Conservation (phyloP, 352 stramenopile genomes). For the Phytophthora quininea region DNA sequence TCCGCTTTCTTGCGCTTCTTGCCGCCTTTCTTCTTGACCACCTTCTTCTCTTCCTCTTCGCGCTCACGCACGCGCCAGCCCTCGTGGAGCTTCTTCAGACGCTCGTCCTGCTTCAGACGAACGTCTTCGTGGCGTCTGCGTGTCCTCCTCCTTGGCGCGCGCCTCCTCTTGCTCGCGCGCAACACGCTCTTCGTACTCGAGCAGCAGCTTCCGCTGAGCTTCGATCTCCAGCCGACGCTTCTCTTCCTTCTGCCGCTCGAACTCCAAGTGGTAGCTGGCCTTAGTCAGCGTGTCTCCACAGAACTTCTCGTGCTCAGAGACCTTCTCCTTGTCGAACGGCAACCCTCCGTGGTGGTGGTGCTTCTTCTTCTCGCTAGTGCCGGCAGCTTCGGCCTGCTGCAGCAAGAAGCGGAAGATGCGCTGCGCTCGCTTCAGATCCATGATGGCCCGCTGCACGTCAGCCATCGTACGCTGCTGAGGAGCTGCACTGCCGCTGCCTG, state of each 20-base stretch:
- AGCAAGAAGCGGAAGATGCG: constrained; percentile 86
- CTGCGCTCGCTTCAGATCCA: constrained; percentile 84
- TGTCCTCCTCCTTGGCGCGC: constrained; percentile 59
- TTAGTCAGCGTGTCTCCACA: constrained; percentile 87
- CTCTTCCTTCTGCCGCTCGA: constrained; percentile 87
- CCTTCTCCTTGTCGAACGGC: constrained; percentile 88
- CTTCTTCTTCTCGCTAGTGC: constrained; percentile 61
- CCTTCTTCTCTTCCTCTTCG: constrained; percentile 84
- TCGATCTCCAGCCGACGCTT: constrained; percentile 86
- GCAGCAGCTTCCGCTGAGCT: constrained; percentile 76
- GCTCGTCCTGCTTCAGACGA: constrained; percentile 83
- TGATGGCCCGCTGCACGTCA: constrained; percentile 88
- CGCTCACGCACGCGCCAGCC: constrained; percentile 84
- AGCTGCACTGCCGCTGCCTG: constrained; percentile 38
- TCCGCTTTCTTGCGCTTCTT: constrained; percentile 85
- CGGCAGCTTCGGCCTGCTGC: constrained; percentile 61
- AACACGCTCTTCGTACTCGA: constrained; percentile 83
- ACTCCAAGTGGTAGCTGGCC: constrained; percentile 89
- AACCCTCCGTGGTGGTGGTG: constrained; percentile 44
- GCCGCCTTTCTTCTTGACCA: constrained; percentile 69
- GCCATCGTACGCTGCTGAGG: constrained; percentile 80
- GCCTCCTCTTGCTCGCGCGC: constrained; percentile 66
- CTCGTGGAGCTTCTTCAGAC: constrained; percentile 80
- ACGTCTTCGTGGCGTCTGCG: constrained; percentile 73
- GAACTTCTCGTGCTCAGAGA: constrained; percentile 88